A percentile compares a stretch with the other conserved stretches of the same genome.
phyloP scores from a whole-genome alignment of 139 green algal genomes.

The Diplosphaera chodatii region DNA sequence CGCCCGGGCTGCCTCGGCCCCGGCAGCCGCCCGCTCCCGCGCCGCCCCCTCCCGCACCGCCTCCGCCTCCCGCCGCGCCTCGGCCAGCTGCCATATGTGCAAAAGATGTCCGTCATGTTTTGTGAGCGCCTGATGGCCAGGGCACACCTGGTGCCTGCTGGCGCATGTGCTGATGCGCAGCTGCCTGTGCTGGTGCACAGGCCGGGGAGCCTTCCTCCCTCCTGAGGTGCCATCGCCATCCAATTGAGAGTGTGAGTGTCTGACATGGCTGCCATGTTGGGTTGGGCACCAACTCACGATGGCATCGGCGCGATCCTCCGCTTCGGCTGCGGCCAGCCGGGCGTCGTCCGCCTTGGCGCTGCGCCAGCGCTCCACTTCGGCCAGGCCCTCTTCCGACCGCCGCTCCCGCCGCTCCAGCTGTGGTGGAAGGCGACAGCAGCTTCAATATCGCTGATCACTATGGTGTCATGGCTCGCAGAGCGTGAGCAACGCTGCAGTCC shows the following conservation, averaged over 20 bases:
- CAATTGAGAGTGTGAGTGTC: background rate
- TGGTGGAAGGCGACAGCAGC: too few species aligned
- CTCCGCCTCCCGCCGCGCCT: slow-evolving; percentile 15
- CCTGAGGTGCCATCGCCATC: too few species aligned
- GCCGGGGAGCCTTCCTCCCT: too few species aligned
- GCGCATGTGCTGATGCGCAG: too few species aligned
- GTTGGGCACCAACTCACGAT: slow-evolving; percentile 1
- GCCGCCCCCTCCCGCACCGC: slow-evolving; percentile 21
- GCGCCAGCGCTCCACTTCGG: background rate
- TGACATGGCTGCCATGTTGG: slow-evolving; percentile 18
- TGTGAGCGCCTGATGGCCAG: too few species aligned
- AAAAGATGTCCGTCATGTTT: too few species aligned
- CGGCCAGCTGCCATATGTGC: slow-evolving; percentile 12
- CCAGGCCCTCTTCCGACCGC: background rate
- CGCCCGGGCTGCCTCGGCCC: slow-evolving; percentile 16
- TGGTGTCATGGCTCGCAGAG: too few species aligned
- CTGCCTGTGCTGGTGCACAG: slow-evolving; percentile 19
- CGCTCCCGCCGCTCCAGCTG: slow-evolving; percentile 1
- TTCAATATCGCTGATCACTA: too few species aligned
- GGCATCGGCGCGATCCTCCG: slow-evolving; percentile 6
- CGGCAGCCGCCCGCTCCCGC: slow-evolving; percentile 2
- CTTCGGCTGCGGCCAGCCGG: background rate
- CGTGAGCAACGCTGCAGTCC: too few species aligned
- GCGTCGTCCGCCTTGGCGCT: background rate
- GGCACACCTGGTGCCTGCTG: too few species aligned